These are phyloP conservation scores for Marsdenia floribunda DNA, from an alignment of 257 asterid species.

Conservation along the genomic window DNA sequence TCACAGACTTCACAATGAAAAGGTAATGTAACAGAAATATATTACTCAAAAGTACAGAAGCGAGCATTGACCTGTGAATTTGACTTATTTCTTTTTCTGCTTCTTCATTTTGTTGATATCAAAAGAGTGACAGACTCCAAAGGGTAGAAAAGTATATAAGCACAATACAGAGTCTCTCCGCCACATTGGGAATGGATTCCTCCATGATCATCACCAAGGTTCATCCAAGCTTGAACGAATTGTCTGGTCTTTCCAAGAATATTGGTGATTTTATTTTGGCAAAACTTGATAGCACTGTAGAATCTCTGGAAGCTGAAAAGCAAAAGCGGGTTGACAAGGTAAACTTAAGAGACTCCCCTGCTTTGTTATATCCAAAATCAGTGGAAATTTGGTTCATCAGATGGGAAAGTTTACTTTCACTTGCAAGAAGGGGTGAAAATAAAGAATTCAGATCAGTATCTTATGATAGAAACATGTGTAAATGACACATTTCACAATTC, in stretches of 20 bases:
- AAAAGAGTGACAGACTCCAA: slow-evolving; percentile 79
- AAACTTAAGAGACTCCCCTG: slow-evolving; percentile 1
- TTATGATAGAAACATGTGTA: not conserved
- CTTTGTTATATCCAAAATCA: not conserved
- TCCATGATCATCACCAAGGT: slow-evolving; percentile 90
- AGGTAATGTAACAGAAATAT: slow-evolving; percentile 37
- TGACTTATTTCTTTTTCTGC: slow-evolving; percentile 14
- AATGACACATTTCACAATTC: not conserved
- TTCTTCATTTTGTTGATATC: slow-evolving; percentile 15
- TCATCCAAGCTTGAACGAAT: slow-evolving; percentile 90
- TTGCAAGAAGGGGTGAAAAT: not conserved
- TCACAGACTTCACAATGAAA: slow-evolving; percentile 78
- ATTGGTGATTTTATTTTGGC: slow-evolving; percentile 69
- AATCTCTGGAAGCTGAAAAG: slow-evolving; percentile 76
- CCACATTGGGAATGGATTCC: slow-evolving; percentile 83
- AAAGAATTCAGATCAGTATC: not conserved
- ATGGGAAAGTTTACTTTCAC: not conserved
- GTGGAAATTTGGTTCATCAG: not conserved
- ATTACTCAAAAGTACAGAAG: not conserved
- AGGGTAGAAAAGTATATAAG: slow-evolving; percentile 72
- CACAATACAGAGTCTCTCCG: slow-evolving; percentile 54
- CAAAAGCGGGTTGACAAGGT: slow-evolving; percentile 78
- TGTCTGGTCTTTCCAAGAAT: slow-evolving; percentile 89
- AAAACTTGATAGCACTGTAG: slow-evolving; percentile 68
- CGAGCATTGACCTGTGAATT: not conserved